Evolutionary conservation across 1,284 basidiomycete species (phyloP).

Genomic region (Ceratobasidium sp.): DNA sequence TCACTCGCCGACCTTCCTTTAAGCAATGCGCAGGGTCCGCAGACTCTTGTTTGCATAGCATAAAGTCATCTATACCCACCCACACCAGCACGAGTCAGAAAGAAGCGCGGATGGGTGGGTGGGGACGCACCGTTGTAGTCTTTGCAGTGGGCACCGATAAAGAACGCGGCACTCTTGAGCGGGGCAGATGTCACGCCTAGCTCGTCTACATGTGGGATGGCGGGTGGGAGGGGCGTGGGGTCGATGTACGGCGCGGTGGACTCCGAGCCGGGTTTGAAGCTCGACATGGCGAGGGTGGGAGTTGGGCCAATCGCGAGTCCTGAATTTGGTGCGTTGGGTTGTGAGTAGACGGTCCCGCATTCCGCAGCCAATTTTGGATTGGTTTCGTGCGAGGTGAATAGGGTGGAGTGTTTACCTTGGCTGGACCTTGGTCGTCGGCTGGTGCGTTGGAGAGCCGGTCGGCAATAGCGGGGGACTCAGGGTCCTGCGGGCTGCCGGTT

Average conservation of each 20-base stretch:
- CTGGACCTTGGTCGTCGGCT: constrained; percentile 38
- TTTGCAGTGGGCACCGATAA: constrained; percentile 95
- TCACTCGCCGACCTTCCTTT: constrained; percentile 95
- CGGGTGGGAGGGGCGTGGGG: constrained; percentile 76
- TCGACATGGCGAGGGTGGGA: constrained; percentile 33
- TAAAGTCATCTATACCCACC: constrained; percentile 88
- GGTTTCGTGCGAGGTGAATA: not conserved
- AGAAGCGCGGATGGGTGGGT: not conserved
- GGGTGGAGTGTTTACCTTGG: constrained; percentile 6
- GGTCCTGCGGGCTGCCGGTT: not conserved
- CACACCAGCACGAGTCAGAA: not conserved
- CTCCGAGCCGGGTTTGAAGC: constrained; percentile 33
- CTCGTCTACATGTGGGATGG: constrained; percentile 88
- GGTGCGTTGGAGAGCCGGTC: constrained; percentile 18
- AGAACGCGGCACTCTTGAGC: constrained; percentile 96
- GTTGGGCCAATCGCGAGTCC: constrained; percentile 28
- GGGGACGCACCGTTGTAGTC: constrained; percentile 87
- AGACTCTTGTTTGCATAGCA: constrained; percentile 97
- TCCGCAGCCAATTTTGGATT: not conserved
- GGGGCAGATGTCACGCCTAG: constrained; percentile 93
- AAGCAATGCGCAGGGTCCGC: constrained; percentile 92
- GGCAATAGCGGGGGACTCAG: constrained; percentile 23
- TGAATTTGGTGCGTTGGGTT: constrained; percentile 23
- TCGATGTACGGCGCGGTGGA: constrained; percentile 65
- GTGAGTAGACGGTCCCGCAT: not conserved